Evolutionary conservation across 2,329 filamentous ascomycete genomes (phyloP), one percentile per base, ranked within the genome.

Genomic region (Venturia asperata): DNA sequence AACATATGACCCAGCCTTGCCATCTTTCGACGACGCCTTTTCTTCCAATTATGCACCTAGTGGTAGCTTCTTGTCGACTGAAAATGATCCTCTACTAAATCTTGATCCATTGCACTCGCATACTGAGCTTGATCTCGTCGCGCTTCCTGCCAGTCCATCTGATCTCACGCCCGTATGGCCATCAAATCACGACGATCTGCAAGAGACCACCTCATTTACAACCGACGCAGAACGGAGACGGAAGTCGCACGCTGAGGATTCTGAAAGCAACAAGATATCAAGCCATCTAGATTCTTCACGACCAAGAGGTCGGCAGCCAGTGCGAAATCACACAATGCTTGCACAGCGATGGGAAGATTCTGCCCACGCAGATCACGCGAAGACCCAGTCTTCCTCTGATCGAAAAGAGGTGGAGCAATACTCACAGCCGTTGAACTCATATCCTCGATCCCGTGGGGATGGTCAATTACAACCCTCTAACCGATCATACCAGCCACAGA

Each of bases 1-100:
- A 6, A 21, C 27, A 9, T 21, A 58, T 58, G 52, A 58, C 37
- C 52, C 81, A 73, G 82, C 81, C 70, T 72, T 81, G 67, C 80
- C 78, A 73, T 64, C 52, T 60, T 34, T 61, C 39, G 39, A 45
- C 39, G 60, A 61, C 39, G 52, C 52, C 52, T 58, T 37, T 58
- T 58, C 52, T 58, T 34, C 30, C 7, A 58, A 58, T 21, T 58
- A 58, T 58, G 52, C 52, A 58, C 52, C 52, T 37, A 58, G 52
- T 58, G 52, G 52, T 37, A 37, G 52, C 52, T 58, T 58, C 27
- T 27, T 58, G 17, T 58, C 52, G 27, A 34, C 30, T 37, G 52
- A 19, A n/a, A n/a, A 37, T 34, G 52, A 58, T 58, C 5, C 27
- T 37, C 17, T 58, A 58, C 52, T 58, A n/a, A 37, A n/a, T 11